These are phyloP conservation scores for Chaetomiaceae sp. DNA, from an alignment of 2,329 filamentous ascomycete genomes.

Conservation along the genomic window DNA sequence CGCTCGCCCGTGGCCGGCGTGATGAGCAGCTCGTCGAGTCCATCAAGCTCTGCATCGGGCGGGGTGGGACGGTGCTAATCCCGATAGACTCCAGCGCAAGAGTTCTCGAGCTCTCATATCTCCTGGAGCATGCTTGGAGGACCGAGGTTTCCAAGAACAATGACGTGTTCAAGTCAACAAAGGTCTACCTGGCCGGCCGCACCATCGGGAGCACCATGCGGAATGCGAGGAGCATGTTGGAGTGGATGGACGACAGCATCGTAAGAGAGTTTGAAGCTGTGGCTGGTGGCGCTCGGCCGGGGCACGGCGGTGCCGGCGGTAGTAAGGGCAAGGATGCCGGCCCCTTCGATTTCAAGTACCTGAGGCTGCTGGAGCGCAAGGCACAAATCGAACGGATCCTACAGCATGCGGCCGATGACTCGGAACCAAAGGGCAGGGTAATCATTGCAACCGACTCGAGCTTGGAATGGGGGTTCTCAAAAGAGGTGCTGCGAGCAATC, in stretches of 20 bases:
- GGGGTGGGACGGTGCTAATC: constrained; percentile 86
- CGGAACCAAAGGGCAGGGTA: constrained; percentile 56
- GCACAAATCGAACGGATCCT: constrained; percentile 71
- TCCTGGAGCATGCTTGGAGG: constrained; percentile 89
- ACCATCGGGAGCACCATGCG: constrained; percentile 86
- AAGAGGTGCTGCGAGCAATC: constrained; percentile 68
- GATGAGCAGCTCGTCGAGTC: constrained; percentile 83
- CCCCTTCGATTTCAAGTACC: constrained; percentile 85
- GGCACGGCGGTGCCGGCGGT: constrained; percentile 43
- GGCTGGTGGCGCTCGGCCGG: constrained; percentile 46
- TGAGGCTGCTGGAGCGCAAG: constrained; percentile 77
- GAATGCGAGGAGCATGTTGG: constrained; percentile 90
- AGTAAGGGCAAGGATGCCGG: constrained; percentile 54
- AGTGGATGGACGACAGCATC: constrained; percentile 98
- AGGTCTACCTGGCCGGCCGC: constrained; percentile 77
- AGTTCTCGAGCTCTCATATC: constrained; percentile 84
- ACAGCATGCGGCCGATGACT: constrained; percentile 42
- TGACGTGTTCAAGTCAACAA: constrained; percentile 49
- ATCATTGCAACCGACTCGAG: constrained; percentile 89
- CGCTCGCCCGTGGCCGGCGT: constrained; percentile 66
- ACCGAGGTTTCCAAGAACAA: constrained; percentile 53
- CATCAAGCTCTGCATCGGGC: constrained; percentile 70
- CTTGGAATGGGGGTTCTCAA: constrained; percentile 92
- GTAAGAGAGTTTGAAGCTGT: constrained; percentile 84
- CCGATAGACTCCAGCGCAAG: constrained; percentile 94